phyloP scores from a whole-genome alignment of 2,329 filamentous ascomycete genomes.

The Claviceps humidiphila region DNA sequence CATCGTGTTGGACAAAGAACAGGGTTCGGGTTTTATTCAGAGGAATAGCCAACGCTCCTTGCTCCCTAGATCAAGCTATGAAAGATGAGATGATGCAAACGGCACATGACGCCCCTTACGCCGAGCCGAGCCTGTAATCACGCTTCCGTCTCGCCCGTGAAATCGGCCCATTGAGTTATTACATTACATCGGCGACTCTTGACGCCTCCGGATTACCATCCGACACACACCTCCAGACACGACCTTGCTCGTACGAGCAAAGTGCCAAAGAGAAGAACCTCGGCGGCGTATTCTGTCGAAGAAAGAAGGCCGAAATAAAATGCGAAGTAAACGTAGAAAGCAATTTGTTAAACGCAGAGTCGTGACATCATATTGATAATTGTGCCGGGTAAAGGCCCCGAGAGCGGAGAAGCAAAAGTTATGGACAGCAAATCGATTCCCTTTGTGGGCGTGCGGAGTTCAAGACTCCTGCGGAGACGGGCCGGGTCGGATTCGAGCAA shows the following conservation, averaged over 20 bases:
- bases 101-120: conserved; percentile 4
- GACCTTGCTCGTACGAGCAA: not conserved
- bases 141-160: not conserved
- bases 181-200: conserved; percentile 9
- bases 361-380: conserved; percentile 8
- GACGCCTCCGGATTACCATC: conserved; percentile 2
- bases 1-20: not conserved
- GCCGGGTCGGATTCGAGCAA: not conserved
- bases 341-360: conserved; percentile 1
- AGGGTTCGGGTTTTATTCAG: not conserved
- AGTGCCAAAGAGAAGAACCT: not conserved
- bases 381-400: not conserved
- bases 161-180: not conserved
- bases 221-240: conserved; percentile 1
- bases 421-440: too few species aligned
- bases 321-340: too few species aligned
- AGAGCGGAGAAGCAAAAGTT: not conserved
- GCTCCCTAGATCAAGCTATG: not conserved
- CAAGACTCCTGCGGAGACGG: not conserved
- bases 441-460: not conserved
- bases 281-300: not conserved
- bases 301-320: not conserved
- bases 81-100: not conserved
- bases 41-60: not conserved
- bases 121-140: conserved; percentile 6